phyloP scores from a whole-genome alignment of 1,284 basidiomycete genomes.

The Cryptococcus sp. region DNA sequence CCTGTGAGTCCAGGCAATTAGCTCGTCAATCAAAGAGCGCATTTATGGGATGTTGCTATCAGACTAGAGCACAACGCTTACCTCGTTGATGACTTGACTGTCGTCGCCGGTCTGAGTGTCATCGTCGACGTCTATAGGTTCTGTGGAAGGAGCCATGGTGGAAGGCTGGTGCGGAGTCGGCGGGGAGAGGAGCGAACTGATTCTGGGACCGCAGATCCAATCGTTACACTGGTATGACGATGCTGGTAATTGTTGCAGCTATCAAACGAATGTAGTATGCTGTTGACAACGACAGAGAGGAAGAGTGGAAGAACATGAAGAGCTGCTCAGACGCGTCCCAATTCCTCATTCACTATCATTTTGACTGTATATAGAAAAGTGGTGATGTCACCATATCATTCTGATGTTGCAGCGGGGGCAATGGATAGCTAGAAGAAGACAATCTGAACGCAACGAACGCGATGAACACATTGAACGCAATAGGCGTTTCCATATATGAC shows the following conservation, averaged over 20 bases:
- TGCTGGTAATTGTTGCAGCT: no score
- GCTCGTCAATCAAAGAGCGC: neutral
- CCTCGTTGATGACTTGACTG: constrained; percentile 91
- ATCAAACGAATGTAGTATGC: no score
- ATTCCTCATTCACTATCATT: neutral
- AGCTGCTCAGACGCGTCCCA: neutral
- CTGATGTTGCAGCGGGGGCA: neutral
- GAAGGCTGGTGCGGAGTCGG: no score
- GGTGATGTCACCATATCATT: constrained; percentile 7
- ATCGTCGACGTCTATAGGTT: constrained; percentile 60
- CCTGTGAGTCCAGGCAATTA: constrained; percentile 34
- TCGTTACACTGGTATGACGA: no score
- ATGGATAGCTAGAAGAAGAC: neutral
- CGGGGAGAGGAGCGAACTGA: no score
- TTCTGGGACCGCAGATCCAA: no score
- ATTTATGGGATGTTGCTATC: neutral
- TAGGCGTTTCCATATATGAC: no score
- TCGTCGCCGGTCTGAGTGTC: constrained; percentile 57
- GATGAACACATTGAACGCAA: neutral
- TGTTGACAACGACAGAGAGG: no score
- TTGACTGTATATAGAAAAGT: neutral
- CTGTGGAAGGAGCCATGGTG: constrained; percentile 36
- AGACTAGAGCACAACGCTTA: constrained; percentile 51
- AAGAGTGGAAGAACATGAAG: neutral
- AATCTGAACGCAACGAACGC: neutral